Evolutionary conservation across 192 early-diverging fungal species (phyloP).

Genomic region (Obelidium mucronatum): DNA sequence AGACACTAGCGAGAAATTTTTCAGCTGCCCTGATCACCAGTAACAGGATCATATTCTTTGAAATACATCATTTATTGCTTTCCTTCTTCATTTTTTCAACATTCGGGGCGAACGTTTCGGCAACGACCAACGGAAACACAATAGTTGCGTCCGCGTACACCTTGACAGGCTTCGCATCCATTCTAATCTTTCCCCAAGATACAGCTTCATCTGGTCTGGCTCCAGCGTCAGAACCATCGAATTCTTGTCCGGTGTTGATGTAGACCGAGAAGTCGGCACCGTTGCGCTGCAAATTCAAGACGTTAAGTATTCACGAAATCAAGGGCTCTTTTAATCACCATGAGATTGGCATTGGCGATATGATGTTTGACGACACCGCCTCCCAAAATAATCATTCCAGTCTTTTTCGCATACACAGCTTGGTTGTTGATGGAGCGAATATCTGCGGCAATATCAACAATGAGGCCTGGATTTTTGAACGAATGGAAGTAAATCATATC

Average conservation of each 20-base stretch:
- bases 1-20: no score
- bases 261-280: slow-evolving; percentile 96
- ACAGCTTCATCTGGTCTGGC: slow-evolving; percentile 98
- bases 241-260: slow-evolving; percentile 98
- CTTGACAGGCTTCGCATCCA: slow-evolving; percentile 85
- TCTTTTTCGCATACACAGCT: slow-evolving; percentile 95
- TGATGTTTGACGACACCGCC: slow-evolving; percentile 99
- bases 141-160: slow-evolving; percentile 93
- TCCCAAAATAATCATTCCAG: slow-evolving; percentile 95
- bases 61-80: background rate
- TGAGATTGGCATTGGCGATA: slow-evolving; percentile 98
- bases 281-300: slow-evolving; percentile 71
- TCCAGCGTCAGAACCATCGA: slow-evolving; percentile 97
- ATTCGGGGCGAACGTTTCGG: slow-evolving; percentile 85
- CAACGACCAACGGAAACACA: slow-evolving; percentile 93
- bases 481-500: slow-evolving; percentile 99
- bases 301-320: background rate
- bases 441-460: slow-evolving; percentile 92
- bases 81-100: slow-evolving; percentile 26
- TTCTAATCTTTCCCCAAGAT: slow-evolving; percentile 96
- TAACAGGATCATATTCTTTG: no score
- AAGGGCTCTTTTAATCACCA: slow-evolving; percentile 66
- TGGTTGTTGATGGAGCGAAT: slow-evolving; percentile 91
- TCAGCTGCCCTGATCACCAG: no score
- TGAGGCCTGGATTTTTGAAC: slow-evolving; percentile 91